Conservation (phyloP, 148 eudicot species). For the Chenopodium album region DNA sequence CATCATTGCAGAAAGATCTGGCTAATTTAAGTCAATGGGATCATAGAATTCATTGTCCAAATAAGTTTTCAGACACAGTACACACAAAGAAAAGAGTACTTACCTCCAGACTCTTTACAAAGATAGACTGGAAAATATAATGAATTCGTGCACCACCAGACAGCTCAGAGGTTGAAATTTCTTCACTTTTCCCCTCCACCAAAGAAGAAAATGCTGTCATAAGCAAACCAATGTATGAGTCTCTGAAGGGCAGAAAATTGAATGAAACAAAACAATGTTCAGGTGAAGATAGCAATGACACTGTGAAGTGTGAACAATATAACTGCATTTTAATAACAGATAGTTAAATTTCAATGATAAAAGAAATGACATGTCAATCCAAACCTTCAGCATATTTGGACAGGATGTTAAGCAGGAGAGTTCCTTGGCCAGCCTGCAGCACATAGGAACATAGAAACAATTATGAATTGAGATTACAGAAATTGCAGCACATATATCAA, state of each 20-base stretch:
- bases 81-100: slow-evolving; percentile 11
- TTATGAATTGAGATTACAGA: slow-evolving; percentile 7
- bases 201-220: slow-evolving; percentile 87
- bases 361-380: not conserved
- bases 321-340: not conserved
- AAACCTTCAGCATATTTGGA: slow-evolving; percentile 86
- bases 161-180: slow-evolving; percentile 88
- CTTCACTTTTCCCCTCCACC: slow-evolving; percentile 94
- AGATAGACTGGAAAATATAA: slow-evolving; percentile 88
- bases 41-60: not conserved
- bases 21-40: not conserved
- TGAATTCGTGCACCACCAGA: slow-evolving; percentile 97
- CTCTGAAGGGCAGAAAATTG: not conserved
- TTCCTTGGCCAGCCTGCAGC: slow-evolving; percentile 83
- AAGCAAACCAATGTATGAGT: slow-evolving; percentile 9
- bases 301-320: not conserved
- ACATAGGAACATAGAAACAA: slow-evolving; percentile 13
- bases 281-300: slow-evolving; percentile 3
- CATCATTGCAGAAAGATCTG: not conserved
- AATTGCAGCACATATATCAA: not conserved
- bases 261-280: not conserved
- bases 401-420: slow-evolving; percentile 82
- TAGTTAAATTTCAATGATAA: not conserved
- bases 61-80: not conserved
- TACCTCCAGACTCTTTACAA: slow-evolving; percentile 91